Conservation (phyloP, 2,329 filamentous ascomycete genomes). For the Hawksworthiomyces lignivorus region DNA sequence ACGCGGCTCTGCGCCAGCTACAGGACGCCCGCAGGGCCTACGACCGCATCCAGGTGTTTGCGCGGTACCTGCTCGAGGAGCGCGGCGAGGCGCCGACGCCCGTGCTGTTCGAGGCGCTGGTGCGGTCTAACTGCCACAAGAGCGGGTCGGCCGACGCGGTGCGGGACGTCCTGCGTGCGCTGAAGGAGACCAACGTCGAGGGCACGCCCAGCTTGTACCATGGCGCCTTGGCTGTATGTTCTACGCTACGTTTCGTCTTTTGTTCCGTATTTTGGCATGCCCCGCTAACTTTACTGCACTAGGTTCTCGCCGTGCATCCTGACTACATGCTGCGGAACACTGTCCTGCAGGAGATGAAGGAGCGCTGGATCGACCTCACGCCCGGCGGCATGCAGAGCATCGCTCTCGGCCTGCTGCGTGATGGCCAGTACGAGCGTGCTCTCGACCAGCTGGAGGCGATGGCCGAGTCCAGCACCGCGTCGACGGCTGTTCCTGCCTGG, state of each 20-base stretch:
- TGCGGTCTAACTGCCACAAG: constrained; percentile 61
- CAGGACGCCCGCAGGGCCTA: constrained; percentile 30
- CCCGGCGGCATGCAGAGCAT: constrained; percentile 58
- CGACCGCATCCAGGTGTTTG: constrained; percentile 33
- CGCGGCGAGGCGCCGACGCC: constrained; percentile 47
- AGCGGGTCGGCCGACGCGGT: constrained; percentile 62
- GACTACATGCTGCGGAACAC: constrained; percentile 70
- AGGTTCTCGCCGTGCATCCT: constrained; percentile 73
- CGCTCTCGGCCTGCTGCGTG: constrained; percentile 66
- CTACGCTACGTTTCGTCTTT: neutral
- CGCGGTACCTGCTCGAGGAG: constrained; percentile 51
- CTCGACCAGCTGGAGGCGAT: constrained; percentile 63
- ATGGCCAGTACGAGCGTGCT: constrained; percentile 76
- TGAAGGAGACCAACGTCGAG: constrained; percentile 54
- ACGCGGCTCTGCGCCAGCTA: constrained; percentile 35
- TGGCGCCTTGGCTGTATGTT: constrained; percentile 56
- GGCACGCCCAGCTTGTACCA: constrained; percentile 63
- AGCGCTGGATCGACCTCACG: constrained; percentile 60
- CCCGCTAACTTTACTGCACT: neutral
- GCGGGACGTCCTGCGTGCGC: constrained; percentile 59
- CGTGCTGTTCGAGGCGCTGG: constrained; percentile 64
- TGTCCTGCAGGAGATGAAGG: constrained; percentile 65
- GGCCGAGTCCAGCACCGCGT: constrained; percentile 44
- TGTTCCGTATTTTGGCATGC: too few species aligned
- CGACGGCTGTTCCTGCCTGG: constrained; percentile 55